Percentiles rank a stretch among this genome's conserved stretches.
These are phyloP conservation scores for Colletotrichum tabaci DNA, from an alignment of 2,329 filamentous ascomycete species.

Conservation along the genomic window DNA sequence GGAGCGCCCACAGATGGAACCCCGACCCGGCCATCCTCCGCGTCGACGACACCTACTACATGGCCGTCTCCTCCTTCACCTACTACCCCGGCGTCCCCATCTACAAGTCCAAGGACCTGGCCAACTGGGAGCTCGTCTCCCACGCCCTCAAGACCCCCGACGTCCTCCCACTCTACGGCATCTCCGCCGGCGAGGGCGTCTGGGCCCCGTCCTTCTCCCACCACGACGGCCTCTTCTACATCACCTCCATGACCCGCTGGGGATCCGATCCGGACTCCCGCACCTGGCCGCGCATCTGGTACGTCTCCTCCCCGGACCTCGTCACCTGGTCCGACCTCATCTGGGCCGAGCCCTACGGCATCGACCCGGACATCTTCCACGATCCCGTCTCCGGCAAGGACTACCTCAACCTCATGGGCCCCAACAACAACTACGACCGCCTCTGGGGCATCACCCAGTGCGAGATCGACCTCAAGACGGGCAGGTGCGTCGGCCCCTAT, in stretches of 20 bases:
- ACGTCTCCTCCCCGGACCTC: slow-evolving; percentile 45
- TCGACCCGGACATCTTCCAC: slow-evolving; percentile 41
- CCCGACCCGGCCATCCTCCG: slow-evolving; percentile 34
- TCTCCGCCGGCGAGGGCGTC: slow-evolving; percentile 30
- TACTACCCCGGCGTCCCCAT: slow-evolving; percentile 69
- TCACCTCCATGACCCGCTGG: slow-evolving; percentile 51
- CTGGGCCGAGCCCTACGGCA: slow-evolving; percentile 38
- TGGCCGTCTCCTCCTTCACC: slow-evolving; percentile 52
- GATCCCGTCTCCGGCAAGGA: slow-evolving; percentile 40
- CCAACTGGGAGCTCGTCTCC: slow-evolving; percentile 27
- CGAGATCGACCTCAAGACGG: slow-evolving; percentile 43
- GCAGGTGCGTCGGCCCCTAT: slow-evolving; percentile 44
- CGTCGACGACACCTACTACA: slow-evolving; percentile 26
- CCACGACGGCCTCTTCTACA: slow-evolving; percentile 48
- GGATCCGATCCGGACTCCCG: slow-evolving; percentile 55
- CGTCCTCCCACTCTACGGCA: slow-evolving; percentile 26
- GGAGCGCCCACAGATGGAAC: slow-evolving; percentile 29
- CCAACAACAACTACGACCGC: slow-evolving; percentile 45
- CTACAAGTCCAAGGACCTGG: slow-evolving; percentile 51
- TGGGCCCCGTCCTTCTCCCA: slow-evolving; percentile 45
- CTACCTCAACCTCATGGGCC: slow-evolving; percentile 45
- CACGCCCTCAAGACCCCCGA: slow-evolving; percentile 27
- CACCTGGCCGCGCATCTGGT: slow-evolving; percentile 53
- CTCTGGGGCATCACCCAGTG: slow-evolving; percentile 47
- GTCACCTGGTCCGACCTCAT: slow-evolving; percentile 41